A percentile compares a stretch with the other conserved stretches of the same genome.
Evolutionary conservation across 176 grass and related monocot species (phyloP).

Genomic region (Eragrostis curvula): DNA sequence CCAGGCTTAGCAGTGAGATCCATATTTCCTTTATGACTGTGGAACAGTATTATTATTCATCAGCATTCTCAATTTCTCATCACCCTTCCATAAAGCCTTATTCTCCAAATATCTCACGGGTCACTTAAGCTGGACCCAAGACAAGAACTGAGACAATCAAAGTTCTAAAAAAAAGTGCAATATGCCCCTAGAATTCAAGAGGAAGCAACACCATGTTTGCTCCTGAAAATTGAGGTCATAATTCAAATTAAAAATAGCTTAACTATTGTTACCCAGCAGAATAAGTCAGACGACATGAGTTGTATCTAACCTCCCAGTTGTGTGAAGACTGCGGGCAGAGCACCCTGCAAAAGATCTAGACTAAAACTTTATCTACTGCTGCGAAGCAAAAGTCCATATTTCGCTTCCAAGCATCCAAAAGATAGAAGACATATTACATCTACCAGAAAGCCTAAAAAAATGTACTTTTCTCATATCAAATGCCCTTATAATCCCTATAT

Average conservation of each 20-base stretch:
- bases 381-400: neutral
- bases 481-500: too few relatives aligned
- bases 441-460: neutral
- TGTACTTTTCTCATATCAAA: neutral
- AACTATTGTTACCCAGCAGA: too few relatives aligned
- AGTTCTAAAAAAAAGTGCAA: slow-evolving; percentile 2
- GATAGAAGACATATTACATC: neutral
- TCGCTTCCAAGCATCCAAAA: neutral
- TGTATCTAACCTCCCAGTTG: neutral
- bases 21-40: neutral
- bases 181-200: neutral
- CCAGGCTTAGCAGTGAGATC: neutral
- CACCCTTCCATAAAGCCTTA: neutral
- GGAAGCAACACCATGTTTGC: neutral
- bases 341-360: neutral
- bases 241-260: neutral
- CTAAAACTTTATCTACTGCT: neutral
- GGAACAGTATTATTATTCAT: neutral
- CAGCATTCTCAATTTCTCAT: neutral
- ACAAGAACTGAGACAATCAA: neutral
- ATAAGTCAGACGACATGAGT: neutral
- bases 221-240: neutral
- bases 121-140: neutral
- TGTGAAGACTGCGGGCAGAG: neutral
- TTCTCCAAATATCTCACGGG: neutral